phyloP scores from a whole-genome alignment of 805 yeast genomes.

The Saccharomycodes ludwigii region DNA sequence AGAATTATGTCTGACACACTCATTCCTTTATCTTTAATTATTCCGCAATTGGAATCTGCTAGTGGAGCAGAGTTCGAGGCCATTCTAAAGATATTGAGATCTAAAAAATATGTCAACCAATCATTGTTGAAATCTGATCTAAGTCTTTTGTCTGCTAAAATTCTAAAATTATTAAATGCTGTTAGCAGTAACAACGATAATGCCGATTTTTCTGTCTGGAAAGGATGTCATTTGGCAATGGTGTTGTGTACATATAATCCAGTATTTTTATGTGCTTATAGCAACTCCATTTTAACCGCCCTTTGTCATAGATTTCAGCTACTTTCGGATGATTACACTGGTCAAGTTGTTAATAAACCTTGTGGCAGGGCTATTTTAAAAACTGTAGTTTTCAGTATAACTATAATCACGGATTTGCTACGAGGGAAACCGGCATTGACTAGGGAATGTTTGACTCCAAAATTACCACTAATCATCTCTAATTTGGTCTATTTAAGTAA shows the following conservation, averaged over 20 bases:
- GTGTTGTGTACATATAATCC: conserved; percentile 30
- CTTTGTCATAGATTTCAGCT: conserved; percentile 16
- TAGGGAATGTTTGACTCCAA: conserved; percentile 74
- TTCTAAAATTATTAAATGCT: conserved; percentile 32
- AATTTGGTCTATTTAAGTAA: conserved; percentile 35
- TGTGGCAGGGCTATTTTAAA: conserved; percentile 16
- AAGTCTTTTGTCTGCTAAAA: conserved; percentile 22
- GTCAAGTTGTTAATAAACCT: conserved; percentile 10
- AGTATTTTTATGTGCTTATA: conserved; percentile 19
- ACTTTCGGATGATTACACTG: conserved; percentile 15
- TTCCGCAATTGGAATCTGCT: conserved; percentile 17
- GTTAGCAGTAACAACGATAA: conserved; percentile 15
- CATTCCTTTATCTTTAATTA: conserved; percentile 16
- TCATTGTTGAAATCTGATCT: conserved; percentile 21
- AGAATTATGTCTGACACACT: no score
- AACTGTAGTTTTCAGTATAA: conserved; percentile 20
- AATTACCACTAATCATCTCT: conserved; percentile 49
- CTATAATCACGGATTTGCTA: conserved; percentile 28
- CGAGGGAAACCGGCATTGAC: conserved; percentile 77
- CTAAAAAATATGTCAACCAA: conserved; percentile 20
- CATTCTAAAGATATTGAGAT: conserved; percentile 15
- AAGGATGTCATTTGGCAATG: conserved; percentile 41
- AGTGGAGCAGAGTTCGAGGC: conserved; percentile 19
- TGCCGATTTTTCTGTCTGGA: conserved; percentile 39
- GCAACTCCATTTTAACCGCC: conserved; percentile 4